Percentiles rank a stretch among this genome's conserved stretches.
These are phyloP conservation scores for Spathaspora sp. DNA, from an alignment of 1,139 yeast species.

Conservation along the genomic window DNA sequence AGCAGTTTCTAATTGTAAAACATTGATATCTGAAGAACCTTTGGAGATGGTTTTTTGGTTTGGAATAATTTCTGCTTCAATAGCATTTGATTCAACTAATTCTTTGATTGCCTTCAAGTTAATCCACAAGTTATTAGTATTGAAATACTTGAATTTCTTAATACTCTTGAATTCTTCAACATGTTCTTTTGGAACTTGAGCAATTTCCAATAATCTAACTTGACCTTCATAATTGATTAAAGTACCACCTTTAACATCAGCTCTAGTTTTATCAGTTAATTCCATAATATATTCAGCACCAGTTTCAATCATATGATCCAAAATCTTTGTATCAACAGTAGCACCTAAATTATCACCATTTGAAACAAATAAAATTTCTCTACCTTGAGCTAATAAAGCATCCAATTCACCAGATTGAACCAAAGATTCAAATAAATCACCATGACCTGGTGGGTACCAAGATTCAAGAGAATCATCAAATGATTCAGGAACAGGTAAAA, in stretches of 20 bases:
- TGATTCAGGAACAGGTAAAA: conserved; percentile 86
- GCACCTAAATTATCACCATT: conserved; percentile 99
- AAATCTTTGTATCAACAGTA: conserved; percentile 88
- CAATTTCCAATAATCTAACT: conserved; percentile 93
- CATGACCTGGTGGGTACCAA: conserved; percentile 99
- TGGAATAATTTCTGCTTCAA: conserved; percentile 93
- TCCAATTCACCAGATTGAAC: conserved; percentile 91
- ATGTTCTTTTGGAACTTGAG: conserved; percentile 98
- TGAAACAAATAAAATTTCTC: conserved; percentile 92
- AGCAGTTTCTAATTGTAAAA: conserved; percentile 95
- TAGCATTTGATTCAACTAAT: conserved; percentile 79
- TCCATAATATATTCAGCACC: conserved; percentile 97
- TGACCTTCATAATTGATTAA: conserved; percentile 93
- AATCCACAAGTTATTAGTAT: conserved; percentile 97
- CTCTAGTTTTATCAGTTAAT: conserved; percentile 96
- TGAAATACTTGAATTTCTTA: conserved; percentile 96
- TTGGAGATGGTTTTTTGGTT: conserved; percentile 79
- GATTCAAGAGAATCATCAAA: conserved; percentile 73
- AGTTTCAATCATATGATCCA: conserved; percentile 90
- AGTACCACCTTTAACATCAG: conserved; percentile 99
- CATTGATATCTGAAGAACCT: conserved; percentile 78
- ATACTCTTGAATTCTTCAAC: conserved; percentile 97
- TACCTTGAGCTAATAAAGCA: conserved; percentile 85
- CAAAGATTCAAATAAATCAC: conserved; percentile 91
- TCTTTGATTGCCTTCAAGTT: conserved; percentile 92